Percentiles rank a stretch among this genome's conserved stretches.
Evolutionary conservation across 2,329 filamentous ascomycete species (phyloP).

Genomic region (Didymella pinodella): DNA sequence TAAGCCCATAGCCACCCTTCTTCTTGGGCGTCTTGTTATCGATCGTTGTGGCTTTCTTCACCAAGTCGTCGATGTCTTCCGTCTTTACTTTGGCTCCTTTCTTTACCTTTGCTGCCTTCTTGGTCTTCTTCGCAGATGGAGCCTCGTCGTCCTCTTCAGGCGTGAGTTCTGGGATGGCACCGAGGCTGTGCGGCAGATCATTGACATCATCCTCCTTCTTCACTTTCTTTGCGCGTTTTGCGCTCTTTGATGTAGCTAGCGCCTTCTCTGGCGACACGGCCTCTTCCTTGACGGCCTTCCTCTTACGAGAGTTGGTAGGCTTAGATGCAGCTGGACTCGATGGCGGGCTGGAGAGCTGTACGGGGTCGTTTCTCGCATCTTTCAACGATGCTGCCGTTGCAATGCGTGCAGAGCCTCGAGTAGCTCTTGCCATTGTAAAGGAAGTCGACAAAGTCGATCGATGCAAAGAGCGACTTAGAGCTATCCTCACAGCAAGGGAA

Average conservation of each 20-base stretch:
- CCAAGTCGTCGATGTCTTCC: conserved; percentile 34
- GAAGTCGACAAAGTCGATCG: conserved; percentile 4
- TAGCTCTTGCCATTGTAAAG: conserved; percentile 43
- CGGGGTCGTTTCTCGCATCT: conserved; percentile 34
- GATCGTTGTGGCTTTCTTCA: conserved; percentile 36
- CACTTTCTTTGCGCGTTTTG: conserved; percentile 50
- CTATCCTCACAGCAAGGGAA: conserved; percentile 8
- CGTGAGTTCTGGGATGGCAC: conserved; percentile 37
- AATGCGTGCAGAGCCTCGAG: conserved; percentile 38
- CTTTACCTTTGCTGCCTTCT: conserved; percentile 29
- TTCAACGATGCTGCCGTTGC: conserved; percentile 20
- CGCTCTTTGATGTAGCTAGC: conserved; percentile 31
- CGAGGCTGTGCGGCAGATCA: conserved; percentile 66
- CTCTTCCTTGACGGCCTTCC: conserved; percentile 38
- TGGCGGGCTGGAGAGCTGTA: conserved; percentile 56
- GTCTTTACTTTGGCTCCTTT: conserved; percentile 29
- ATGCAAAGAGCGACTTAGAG: conserved; percentile 10
- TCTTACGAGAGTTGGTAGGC: conserved; percentile 36
- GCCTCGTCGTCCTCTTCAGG: conserved; percentile 13
- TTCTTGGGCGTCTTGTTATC: conserved; percentile 47
- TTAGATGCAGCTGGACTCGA: conserved; percentile 53
- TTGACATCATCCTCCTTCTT: conserved; percentile 53
- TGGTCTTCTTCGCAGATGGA: conserved; percentile 27
- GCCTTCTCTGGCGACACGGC: conserved; percentile 16
- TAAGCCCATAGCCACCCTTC: conserved; percentile 54